These are phyloP conservation scores for Solanum chiquidenum DNA, from an alignment of 257 asterid species.

Conservation along the genomic window DNA sequence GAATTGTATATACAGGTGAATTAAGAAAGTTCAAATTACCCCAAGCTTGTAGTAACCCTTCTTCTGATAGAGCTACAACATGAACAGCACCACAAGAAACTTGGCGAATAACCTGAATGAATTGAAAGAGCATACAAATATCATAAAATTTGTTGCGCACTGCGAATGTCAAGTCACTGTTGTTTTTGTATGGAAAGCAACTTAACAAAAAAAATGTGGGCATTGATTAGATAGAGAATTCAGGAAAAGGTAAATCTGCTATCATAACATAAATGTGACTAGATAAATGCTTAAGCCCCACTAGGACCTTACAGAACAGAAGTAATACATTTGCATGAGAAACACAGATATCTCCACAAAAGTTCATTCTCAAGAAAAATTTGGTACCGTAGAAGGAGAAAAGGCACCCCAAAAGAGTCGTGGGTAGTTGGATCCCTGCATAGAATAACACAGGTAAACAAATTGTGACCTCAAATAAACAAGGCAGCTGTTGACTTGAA, in stretches of 20 bases:
- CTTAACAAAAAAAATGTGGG: neutral
- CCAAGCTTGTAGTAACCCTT: slow-evolving; percentile 88
- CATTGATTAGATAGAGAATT: neutral
- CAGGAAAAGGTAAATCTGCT: neutral
- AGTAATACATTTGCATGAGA: neutral
- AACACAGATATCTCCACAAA: neutral
- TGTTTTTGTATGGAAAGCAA: neutral
- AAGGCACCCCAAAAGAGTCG: slow-evolving; percentile 80
- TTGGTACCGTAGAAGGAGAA: slow-evolving; percentile 57
- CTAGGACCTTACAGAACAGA: neutral
- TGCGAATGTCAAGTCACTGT: neutral
- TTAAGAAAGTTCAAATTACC: slow-evolving; percentile 31
- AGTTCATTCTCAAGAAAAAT: neutral
- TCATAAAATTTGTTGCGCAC: neutral
- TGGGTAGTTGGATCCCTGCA: slow-evolving; percentile 72
- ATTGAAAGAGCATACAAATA: neutral
- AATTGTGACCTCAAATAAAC: neutral
- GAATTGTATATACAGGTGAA: neutral
- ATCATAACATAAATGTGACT: neutral
- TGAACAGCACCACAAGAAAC: slow-evolving; percentile 98
- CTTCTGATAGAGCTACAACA: slow-evolving; percentile 85
- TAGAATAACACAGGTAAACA: neutral
- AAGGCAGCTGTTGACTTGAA: neutral
- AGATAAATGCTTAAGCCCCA: neutral
- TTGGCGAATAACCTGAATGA: slow-evolving; percentile 65